Conservation (phyloP, 768 basidiomycete species). For the Pulveroboletus sp. region DNA sequence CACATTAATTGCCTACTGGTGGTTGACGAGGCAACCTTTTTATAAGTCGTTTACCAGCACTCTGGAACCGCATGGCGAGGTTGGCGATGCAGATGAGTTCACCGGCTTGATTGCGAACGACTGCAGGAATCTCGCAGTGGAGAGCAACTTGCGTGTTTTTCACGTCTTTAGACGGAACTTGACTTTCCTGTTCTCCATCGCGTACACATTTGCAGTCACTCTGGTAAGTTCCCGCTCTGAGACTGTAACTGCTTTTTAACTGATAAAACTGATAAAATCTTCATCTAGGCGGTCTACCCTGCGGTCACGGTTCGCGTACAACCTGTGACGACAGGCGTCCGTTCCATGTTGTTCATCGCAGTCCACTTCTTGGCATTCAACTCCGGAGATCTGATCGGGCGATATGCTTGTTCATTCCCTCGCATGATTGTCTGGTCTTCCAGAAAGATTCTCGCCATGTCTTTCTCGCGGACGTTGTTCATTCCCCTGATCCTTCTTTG, state of each 20-base stretch:
- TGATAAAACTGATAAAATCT: conserved; percentile 2
- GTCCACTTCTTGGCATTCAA: conserved; percentile 78
- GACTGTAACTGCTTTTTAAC: not conserved
- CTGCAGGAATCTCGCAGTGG: conserved; percentile 18
- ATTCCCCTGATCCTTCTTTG: conserved; percentile 86
- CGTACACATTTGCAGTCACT: conserved; percentile 78
- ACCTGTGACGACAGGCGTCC: conserved; percentile 61
- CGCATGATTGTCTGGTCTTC: conserved; percentile 66
- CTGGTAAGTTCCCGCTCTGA: conserved; percentile 46
- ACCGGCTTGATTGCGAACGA: conserved; percentile 36
- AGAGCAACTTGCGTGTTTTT: conserved; percentile 42
- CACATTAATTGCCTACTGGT: conserved; percentile 49
- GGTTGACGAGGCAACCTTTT: conserved; percentile 54
- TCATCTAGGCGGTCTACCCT: conserved; percentile 74
- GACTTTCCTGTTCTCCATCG: conserved; percentile 66
- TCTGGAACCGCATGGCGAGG: conserved; percentile 38
- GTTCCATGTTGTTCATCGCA: conserved; percentile 78
- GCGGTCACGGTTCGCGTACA: conserved; percentile 76
- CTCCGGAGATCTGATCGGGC: conserved; percentile 65
- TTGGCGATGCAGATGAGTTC: conserved; percentile 24
- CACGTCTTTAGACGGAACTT: conserved; percentile 61
- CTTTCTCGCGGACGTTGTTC: conserved; percentile 72
- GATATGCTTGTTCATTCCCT: conserved; percentile 65
- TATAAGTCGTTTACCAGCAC: conserved; percentile 55
- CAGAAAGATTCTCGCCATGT: conserved; percentile 55